A percentile compares a stretch with the other conserved stretches of the same genome.
phyloP scores from a whole-genome alignment of 2,329 filamentous ascomycete species.

The Ceratocystis colombiana region DNA sequence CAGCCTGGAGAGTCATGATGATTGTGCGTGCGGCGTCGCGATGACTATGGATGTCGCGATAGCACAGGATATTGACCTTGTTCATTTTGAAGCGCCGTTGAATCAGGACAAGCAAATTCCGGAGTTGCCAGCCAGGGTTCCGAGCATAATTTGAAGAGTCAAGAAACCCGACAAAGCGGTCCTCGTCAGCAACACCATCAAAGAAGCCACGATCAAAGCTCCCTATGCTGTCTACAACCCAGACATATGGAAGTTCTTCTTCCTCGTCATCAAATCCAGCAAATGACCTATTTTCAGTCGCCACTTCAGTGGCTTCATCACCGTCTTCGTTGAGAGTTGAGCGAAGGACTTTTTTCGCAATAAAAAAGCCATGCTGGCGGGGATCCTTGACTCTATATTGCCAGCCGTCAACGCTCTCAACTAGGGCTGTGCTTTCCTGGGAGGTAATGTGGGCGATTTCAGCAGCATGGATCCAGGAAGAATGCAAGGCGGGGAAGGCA shows the following conservation, averaged over 20 bases:
- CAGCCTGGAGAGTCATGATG: constrained; percentile 52
- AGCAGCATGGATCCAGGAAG: constrained; percentile 61
- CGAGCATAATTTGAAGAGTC: constrained; percentile 85
- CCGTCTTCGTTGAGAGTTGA: constrained; percentile 26
- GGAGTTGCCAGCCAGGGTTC: constrained; percentile 83
- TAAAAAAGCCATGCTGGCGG: constrained; percentile 86
- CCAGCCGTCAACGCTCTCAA: constrained; percentile 81
- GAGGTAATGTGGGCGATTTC: constrained; percentile 47
- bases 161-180: constrained; percentile 76
- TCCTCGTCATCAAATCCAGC: constrained; percentile 36
- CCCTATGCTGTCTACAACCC: constrained; percentile 67
- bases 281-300: constrained; percentile 40
- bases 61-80: constrained; percentile 77
- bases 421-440: constrained; percentile 65
- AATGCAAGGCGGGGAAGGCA: constrained; percentile 86
- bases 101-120: constrained; percentile 78
- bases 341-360: constrained; percentile 63
- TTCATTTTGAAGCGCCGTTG: constrained; percentile 68
- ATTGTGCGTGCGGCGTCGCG: constrained; percentile 74
- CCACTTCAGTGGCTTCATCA: constrained; percentile 33
- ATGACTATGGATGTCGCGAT: constrained; percentile 68
- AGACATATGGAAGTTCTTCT: constrained; percentile 50
- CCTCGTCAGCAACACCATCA: constrained; percentile 54
- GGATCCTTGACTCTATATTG: constrained; percentile 64
- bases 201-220: constrained; percentile 86